Percentiles rank a stretch among this genome's conserved stretches.
Conservation (phyloP, 2,329 filamentous ascomycete genomes). For the Amesomyces nigricolor region DNA sequence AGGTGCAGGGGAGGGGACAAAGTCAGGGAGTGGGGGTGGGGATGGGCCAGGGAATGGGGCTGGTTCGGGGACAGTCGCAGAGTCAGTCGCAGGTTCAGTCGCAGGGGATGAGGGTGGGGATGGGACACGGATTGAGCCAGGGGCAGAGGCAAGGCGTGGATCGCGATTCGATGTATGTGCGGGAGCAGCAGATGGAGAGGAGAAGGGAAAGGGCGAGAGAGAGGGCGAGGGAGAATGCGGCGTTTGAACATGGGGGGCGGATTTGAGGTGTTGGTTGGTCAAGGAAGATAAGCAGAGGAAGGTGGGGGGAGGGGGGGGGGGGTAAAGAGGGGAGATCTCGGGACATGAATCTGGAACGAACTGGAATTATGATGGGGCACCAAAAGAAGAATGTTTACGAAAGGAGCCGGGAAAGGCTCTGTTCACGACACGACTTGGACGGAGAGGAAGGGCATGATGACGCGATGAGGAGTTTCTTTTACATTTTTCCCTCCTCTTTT, state of each 20-base stretch:
- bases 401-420: not conserved
- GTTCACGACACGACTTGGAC: not conserved
- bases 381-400: too few relatives aligned
- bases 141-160: not conserved
- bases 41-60: too few relatives aligned
- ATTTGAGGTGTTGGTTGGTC: too few relatives aligned
- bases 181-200: constrained; percentile 9
- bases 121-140: too few relatives aligned
- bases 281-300: not conserved
- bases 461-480: not conserved
- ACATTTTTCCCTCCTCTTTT: constrained; percentile 1
- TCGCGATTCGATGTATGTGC: constrained; percentile 8
- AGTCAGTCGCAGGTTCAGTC: too few relatives aligned
- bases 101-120: too few relatives aligned
- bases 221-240: not conserved
- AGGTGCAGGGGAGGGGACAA: not conserved
- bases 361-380: too few relatives aligned
- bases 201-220: not conserved
- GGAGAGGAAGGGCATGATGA: not conserved
- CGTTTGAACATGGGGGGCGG: too few relatives aligned
- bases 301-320: too few relatives aligned
- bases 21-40: too few relatives aligned
- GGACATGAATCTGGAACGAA: too few relatives aligned
- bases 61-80: too few relatives aligned
- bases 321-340: not conserved